Conservation (phyloP, 345 rosid genomes). For the Hevea brasiliensis region DNA sequence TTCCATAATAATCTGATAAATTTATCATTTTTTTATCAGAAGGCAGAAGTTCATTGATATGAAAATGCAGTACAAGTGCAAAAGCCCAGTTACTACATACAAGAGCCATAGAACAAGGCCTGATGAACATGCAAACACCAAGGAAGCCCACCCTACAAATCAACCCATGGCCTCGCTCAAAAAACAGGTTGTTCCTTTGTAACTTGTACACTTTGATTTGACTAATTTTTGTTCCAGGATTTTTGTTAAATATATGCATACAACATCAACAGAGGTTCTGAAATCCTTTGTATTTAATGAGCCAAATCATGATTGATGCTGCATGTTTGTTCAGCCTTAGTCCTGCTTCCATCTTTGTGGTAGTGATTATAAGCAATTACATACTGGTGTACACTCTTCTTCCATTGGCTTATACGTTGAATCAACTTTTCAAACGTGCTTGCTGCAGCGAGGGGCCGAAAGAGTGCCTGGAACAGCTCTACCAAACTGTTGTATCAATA, state of each 20-base stretch:
- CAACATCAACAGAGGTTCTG: constrained; percentile 90
- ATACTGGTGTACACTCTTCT: not conserved
- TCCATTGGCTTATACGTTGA: not conserved
- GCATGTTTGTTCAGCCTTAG: constrained; percentile 67
- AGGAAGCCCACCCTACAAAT: no score
- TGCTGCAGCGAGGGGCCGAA: constrained; percentile 77
- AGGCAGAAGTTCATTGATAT: no score
- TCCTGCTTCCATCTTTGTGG: constrained; percentile 91
- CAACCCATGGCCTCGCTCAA: no score
- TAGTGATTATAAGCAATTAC: constrained; percentile 21
- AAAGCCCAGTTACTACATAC: no score
- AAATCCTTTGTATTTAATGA: constrained; percentile 91
- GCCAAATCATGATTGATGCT: constrained; percentile 77
- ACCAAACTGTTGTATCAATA: constrained; percentile 96
- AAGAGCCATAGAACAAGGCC: no score
- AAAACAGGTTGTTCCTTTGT: no score
- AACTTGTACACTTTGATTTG: no score
- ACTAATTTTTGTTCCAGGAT: constrained; percentile 50
- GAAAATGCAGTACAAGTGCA: no score
- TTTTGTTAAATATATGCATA: constrained; percentile 95
- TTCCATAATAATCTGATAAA: no score
- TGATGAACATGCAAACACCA: no score
- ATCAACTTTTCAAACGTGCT: not conserved
- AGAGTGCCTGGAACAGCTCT: constrained; percentile 96
- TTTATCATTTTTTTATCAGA: no score